Base-by-base conservation (phyloP, 2,329 filamentous ascomycete genomes). In the Pyricularia sp. region DNA sequence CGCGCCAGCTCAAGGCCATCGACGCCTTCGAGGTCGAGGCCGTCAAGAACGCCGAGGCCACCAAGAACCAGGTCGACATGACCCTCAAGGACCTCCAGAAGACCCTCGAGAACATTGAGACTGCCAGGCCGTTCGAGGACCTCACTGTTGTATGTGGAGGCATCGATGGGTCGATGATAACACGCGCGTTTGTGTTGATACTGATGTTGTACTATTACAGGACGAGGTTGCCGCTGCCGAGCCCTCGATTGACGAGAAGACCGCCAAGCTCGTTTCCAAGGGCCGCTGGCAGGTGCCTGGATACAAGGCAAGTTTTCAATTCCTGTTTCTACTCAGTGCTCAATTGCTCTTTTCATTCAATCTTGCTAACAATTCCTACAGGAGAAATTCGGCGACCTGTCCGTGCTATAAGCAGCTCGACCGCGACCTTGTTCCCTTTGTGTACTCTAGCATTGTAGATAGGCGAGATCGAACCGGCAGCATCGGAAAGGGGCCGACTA, bases 321-420 rank as follows among this genome's bases (percentile, higher is more conserved):
- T 25, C 23, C 14, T 3, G 1, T 64, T 55, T 67, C 42, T 12
- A 68, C 65, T 59, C 63, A n/a, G 65, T 14, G 4, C 2, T 20
- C 55, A 11, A n/a, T 6, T 14, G 26, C 17, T 28, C 3, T 55
- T 6, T 55, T 3, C 9, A n/a, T n/a, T n/a, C 1, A 55, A n/a
- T n/a, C 58, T 63, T 75, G 71, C 85, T 91, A 80, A 90, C 79
- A 69, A 71, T 74, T 65, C 2, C 65, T 77, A 74, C 77, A 98
- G 94, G 95, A 99, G 89, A 97, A 94, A 88, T 99, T 98, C 83
- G 95, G 95, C 85, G 94, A 98, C 81, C 90, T 98, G 76, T 94
- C 95, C 76, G 84, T 97, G 76, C 86, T 98, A 81, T 99, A 97
- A 36, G 58, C 68, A 59, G 59, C 65, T 59, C 30, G 64, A 64